Evolutionary conservation across 2,329 filamentous ascomycete species (phyloP).

Genomic region (Colletotrichum simmondsii): DNA sequence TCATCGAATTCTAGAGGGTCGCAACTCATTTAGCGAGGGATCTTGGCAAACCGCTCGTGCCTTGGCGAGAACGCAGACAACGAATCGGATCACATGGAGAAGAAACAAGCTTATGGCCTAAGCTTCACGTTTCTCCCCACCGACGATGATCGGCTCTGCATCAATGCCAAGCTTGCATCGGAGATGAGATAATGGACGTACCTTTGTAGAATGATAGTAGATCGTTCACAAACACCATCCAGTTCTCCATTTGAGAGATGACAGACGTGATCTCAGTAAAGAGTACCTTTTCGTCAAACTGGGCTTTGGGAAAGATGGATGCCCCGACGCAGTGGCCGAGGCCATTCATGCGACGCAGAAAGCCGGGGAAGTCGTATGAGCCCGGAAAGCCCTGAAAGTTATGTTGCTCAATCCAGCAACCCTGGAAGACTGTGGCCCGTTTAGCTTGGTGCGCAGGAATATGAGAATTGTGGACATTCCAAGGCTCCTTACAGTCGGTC

Average conservation of each 20-base stretch:
- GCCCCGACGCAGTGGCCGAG: constrained; percentile 36
- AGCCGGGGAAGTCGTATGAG: constrained; percentile 35
- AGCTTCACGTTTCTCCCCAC: not conserved
- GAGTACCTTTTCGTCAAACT: constrained; percentile 33
- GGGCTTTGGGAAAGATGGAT: constrained; percentile 30
- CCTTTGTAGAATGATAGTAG: constrained; percentile 38
- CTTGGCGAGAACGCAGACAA: not conserved
- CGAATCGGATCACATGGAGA: not conserved
- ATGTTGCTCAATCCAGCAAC: constrained; percentile 39
- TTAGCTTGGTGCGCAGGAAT: not conserved
- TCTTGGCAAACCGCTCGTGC: not conserved
- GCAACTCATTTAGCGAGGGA: not conserved
- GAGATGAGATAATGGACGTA: not conserved
- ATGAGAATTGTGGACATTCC: not conserved
- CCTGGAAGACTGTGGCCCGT: constrained; percentile 30
- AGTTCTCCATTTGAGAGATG: constrained; percentile 36
- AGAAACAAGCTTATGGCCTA: not conserved
- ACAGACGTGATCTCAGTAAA: constrained; percentile 35
- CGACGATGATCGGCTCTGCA: not conserved
- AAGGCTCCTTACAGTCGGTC: constrained; percentile 26
- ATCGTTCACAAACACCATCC: constrained; percentile 37
- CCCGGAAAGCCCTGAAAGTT: constrained; percentile 36
- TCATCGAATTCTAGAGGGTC: constrained; percentile 32
- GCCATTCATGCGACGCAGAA: constrained; percentile 38
- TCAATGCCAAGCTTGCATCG: not conserved